These are phyloP conservation scores for Eucommia ulmoides DNA, from an alignment of 257 asterid genomes.

Conservation along the genomic window DNA sequence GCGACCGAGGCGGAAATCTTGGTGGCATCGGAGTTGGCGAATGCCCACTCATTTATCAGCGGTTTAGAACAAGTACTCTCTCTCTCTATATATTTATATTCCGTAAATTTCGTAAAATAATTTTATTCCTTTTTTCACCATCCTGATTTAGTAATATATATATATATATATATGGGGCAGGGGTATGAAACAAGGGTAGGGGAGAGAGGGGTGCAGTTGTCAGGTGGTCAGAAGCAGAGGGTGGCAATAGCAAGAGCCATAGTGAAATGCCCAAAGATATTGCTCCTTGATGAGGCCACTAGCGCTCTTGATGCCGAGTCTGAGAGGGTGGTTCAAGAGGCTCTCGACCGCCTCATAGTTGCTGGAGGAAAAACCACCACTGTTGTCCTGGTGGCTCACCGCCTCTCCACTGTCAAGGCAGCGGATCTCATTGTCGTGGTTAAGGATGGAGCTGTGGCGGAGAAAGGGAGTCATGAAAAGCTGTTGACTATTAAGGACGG, in stretches of 20 bases:
- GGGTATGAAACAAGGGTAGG: not conserved
- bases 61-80: not conserved
- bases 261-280: constrained; percentile 1
- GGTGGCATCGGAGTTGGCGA: constrained; percentile 11
- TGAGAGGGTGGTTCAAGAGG: not conserved
- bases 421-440: not conserved
- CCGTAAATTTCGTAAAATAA: not conserved
- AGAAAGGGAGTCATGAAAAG: not conserved
- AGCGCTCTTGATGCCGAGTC: not conserved
- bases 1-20: constrained; percentile 13
- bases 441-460: not conserved
- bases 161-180: not conserved
- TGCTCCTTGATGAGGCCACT: not conserved
- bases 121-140: not conserved
- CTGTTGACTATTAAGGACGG: not conserved
- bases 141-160: not conserved
- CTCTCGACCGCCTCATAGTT: not conserved
- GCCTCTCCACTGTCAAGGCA: not conserved
- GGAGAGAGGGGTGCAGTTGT: not conserved
- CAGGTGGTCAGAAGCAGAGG: not conserved
- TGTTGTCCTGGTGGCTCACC: not conserved
- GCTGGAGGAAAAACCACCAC: not conserved
- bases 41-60: constrained; percentile 19
- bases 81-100: not conserved
- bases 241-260: not conserved